phyloP scores from a whole-genome alignment of 306 rosid species.

The Medicago lupulina region DNA sequence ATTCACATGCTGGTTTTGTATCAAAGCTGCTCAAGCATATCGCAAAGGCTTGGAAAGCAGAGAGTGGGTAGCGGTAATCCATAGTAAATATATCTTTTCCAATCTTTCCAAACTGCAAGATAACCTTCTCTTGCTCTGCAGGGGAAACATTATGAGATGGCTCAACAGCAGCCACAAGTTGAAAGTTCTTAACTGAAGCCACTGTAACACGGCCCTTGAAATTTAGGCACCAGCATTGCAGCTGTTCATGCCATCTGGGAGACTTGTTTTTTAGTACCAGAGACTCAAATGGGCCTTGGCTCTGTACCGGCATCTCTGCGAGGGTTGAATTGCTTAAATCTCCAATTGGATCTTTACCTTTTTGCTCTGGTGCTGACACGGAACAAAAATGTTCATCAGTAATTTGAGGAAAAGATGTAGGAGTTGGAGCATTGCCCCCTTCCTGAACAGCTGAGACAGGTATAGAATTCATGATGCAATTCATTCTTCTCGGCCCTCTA shows the following conservation, averaged over 20 bases:
- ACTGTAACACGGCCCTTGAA: conserved; percentile 90
- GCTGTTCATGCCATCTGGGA: conserved; percentile 94
- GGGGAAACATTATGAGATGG: conserved; percentile 67
- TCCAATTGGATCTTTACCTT: conserved; percentile 53
- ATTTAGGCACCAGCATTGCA: conserved; percentile 91
- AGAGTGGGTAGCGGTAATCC: conserved; percentile 93
- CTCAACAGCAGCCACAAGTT: conserved; percentile 76
- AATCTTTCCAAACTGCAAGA: conserved; percentile 86
- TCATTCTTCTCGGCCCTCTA: conserved; percentile 81
- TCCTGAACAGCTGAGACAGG: conserved; percentile 75
- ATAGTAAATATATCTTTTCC: conserved; percentile 88
- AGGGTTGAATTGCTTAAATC: conserved; percentile 49
- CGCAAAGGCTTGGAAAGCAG: conserved; percentile 88
- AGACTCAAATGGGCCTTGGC: conserved; percentile 52
- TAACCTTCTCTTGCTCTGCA: conserved; percentile 77
- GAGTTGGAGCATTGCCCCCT: conserved; percentile 80
- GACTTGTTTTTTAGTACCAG: conserved; percentile 76
- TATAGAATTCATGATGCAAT: conserved; percentile 70
- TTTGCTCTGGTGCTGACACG: conserved; percentile 41
- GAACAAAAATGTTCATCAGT: conserved; percentile 50
- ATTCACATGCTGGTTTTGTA: conserved; percentile 92
- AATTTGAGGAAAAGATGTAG: conserved; percentile 51
- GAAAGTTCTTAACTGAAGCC: conserved; percentile 92
- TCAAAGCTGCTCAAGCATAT: conserved; percentile 93
- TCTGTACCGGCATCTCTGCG: conserved; percentile 24